These are phyloP conservation scores for Microthlaspi erraticum DNA, from an alignment of 345 rosid species.

Conservation along the genomic window DNA sequence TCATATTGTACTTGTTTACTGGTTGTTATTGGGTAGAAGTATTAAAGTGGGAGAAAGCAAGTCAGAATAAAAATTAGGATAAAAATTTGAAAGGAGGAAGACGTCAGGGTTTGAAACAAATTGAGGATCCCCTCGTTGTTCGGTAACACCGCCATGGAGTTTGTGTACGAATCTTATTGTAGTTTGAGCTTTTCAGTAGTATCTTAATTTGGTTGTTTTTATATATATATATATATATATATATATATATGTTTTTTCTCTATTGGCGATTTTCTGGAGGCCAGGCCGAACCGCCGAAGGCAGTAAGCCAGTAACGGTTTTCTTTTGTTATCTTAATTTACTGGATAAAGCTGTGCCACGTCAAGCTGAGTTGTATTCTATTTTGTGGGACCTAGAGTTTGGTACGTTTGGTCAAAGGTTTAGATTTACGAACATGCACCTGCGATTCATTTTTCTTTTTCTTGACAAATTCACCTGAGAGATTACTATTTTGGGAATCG, in stretches of 20 bases:
- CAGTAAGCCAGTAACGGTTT: too few relatives aligned
- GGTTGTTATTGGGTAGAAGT: not conserved
- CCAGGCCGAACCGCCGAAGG: too few relatives aligned
- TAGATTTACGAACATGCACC: slow-evolving; percentile 12
- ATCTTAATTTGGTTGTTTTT: not conserved
- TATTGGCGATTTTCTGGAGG: not conserved
- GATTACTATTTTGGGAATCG: not conserved
- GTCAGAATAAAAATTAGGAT: slow-evolving; percentile 33
- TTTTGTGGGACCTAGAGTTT: slow-evolving; percentile 1
- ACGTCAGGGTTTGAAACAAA: slow-evolving; percentile 43
- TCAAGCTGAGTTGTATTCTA: slow-evolving; percentile 17
- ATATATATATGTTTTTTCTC: not conserved
- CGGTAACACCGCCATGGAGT: slow-evolving; percentile 39
- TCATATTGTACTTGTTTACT: slow-evolving; percentile 14
- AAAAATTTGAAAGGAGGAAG: slow-evolving; percentile 37
- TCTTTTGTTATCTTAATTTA: too few relatives aligned
- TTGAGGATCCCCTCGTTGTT: slow-evolving; percentile 50
- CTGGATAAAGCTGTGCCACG: slow-evolving; percentile 3
- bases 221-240: not conserved
- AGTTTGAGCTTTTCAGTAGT: slow-evolving; percentile 32
- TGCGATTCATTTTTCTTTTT: not conserved
- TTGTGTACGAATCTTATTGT: slow-evolving; percentile 50
- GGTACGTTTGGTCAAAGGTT: slow-evolving; percentile 22
- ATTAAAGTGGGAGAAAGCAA: slow-evolving; percentile 12
- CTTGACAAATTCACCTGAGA: too few relatives aligned